Conservation (phyloP, 352 stramenopile species). For the Aphanomyces cochlioides region DNA sequence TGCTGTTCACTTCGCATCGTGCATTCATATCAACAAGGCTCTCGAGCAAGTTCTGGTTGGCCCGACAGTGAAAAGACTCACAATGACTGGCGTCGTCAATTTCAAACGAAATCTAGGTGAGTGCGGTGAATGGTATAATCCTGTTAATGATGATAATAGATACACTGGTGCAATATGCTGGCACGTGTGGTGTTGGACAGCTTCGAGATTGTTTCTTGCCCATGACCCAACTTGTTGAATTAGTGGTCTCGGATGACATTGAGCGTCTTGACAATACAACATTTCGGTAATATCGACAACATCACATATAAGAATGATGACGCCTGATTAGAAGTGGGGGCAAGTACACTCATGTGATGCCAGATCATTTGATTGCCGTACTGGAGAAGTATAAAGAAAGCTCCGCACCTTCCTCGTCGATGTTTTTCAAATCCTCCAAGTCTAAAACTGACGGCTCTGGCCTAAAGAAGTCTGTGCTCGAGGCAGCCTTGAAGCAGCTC, state of each 20-base stretch:
- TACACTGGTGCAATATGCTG: conserved; percentile 61
- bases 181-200: conserved; percentile 53
- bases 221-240: conserved; percentile 58
- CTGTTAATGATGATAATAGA: conserved; percentile 33
- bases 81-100: conserved; percentile 62
- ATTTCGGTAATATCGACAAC: conserved; percentile 3
- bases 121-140: background rate
- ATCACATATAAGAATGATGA: background rate
- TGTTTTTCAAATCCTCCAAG: conserved; percentile 35
- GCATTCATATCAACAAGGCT: conserved; percentile 71
- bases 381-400: conserved; percentile 69
- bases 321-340: conserved; percentile 26
- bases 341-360: conserved; percentile 65
- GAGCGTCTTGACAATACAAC: conserved; percentile 9
- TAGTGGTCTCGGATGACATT: conserved; percentile 56
- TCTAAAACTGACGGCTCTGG: conserved; percentile 27
- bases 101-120: conserved; percentile 63
- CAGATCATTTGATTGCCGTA: conserved; percentile 59
- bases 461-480: conserved; percentile 52
- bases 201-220: conserved; percentile 63
- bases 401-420: conserved; percentile 37
- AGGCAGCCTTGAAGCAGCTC: conserved; percentile 46
- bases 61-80: conserved; percentile 59
- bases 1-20: conserved; percentile 71
- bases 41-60: conserved; percentile 67